Evolutionary conservation across 2,329 filamentous ascomycete genomes (phyloP), one percentile per base, ranked within the genome.

Genomic region (Sporothrix sp.): DNA sequence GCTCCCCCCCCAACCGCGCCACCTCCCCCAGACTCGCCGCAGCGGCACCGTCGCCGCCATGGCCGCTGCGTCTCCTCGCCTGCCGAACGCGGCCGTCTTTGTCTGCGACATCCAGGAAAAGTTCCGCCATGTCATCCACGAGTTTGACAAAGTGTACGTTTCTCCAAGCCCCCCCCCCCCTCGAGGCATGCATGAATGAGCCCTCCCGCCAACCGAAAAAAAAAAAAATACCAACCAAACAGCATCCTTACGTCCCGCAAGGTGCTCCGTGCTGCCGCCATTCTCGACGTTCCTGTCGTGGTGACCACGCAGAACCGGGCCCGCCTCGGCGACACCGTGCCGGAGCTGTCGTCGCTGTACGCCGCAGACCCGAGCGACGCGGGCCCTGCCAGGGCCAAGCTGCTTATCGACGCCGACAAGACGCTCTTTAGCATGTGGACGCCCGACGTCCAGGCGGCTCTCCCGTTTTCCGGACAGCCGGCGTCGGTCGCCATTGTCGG

Each of bases 91-190:
- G 14, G 71, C 65, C 35, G 62, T 78, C 60, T 74, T 79, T 62
- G 79, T 97, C 63, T 97, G 91, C 71, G 91, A 97, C 63, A 75
- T 97, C 56, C 91, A 97, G 70, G 91, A 96, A 59, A 94, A 89
- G 66, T 97, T 97, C 69, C 79, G 87, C 54, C 72, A 74, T 8
- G 84, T 82, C 51, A 95, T 97, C 60, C 79, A 84, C 69, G 83
- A 94, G 63, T 96, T 90, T 63, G 79, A 87, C 56, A 88, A 85
- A 64, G 77, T 96, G 82, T 87, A 72, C 53, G 71, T 63, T 21
- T 35, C 23, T 27, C 35, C 45, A 6, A 6, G 25, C 42, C 38
- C 32, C 49, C 55, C 48, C 32, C 39, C 20, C 4, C 38, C 13
- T 32, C 20, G 28, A 35, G 18, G 16, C 18, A 38, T 16, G 20